Evolutionary conservation across 805 yeast species (phyloP), one percentile per base, ranked within the genome.

Genomic region (Debaryomyces prosopidis): DNA sequence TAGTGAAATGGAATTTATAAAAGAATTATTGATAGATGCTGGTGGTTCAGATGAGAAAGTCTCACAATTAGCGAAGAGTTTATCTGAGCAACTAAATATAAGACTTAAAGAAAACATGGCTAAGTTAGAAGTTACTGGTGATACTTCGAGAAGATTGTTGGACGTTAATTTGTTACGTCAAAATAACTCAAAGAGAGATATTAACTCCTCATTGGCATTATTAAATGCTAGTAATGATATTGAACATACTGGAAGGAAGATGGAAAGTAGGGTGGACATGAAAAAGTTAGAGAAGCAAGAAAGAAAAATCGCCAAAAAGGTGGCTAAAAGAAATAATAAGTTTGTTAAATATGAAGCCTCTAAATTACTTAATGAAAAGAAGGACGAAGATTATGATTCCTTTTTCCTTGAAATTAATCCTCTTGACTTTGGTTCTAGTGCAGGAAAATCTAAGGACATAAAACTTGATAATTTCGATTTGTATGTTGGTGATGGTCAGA

Each of bases 401-500:
- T 94, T 92, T 80, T 94, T 87, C 80, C 79, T 94, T 63, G 87
- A 91, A 54, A 94, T 94, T 62, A 94, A 94, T 63, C 99, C 99
- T 3, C 77, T 94, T 56, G 97, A 94, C 45, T 83, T 89, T 58
- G 92, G 92, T 42, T 59, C 71, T 3, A 57, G 72, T 58, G 90
- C 92, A n/a, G 98, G 97, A 50, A 92, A 92, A 68, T 87, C 96
- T n/a, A 94, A 94, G 68, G 98, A 94, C 66, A 89, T 94, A 66
- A 89, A 92, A 65, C 71, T 94, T 51, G 99, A 95, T 44, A 85
- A 84, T 56, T 88, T 94, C 61, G 99, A 94, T 66, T 75, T 94
- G 48, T 90, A 90, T 60, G 97, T 94, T 48, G 98, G 99, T 48
- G 95, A 88, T 47, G 98, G 97, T 50, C 85, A 87, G 67, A 82